Evolutionary conservation across 2,329 filamentous ascomycete species (phyloP), one percentile per base, ranked within the genome.

Genomic region (Clarireedia paspali): DNA sequence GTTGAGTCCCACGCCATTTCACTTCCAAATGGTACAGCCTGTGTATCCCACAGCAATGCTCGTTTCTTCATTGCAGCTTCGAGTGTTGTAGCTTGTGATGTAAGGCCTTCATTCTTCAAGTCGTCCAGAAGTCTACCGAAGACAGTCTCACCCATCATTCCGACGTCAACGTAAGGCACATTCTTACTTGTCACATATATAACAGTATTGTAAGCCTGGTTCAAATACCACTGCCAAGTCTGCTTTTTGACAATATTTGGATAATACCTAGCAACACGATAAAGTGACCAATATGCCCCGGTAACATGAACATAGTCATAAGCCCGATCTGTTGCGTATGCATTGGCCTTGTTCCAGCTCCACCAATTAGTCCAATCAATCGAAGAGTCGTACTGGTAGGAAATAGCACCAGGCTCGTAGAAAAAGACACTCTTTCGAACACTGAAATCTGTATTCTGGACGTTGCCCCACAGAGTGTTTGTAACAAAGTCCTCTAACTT

Each of bases 1-100:
- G 81, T 84, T 0, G 77, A 82, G 56, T 84, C 81, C 81, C 81
- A 84, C 0, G 80, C 76, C 78, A 81, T 80, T 64, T 84, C 81
- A 50, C 78, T 82, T 0, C 80, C 81, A 58, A 76, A 84, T 0
- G 81, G 81, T 5, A 79, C 75, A 6, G 72, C 71, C 51, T 77
- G 68, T 0, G 68, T 69, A n/a, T 77, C 66, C 81, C 81, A 84
- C 1, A 68, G 62, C 3, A 71, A 59, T 1, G 79, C 77, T 1
- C 81, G 73, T 3, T 66, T 66, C 14, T 70, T 72, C 80, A 84
- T 82, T 0, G 69, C 67, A 0, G 64, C 62, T 47, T 75, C 73
- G 2, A 83, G 60, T 0, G 66, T 66, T 2, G 64, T 63, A 0
- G 73, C 76, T 53, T 78, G 66, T 0, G 64, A 59, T 0, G 64